Percentiles rank a stretch among this genome's conserved stretches.
Evolutionary conservation across 129 eudicot species (phyloP).

Genomic region (Arctium minus): DNA sequence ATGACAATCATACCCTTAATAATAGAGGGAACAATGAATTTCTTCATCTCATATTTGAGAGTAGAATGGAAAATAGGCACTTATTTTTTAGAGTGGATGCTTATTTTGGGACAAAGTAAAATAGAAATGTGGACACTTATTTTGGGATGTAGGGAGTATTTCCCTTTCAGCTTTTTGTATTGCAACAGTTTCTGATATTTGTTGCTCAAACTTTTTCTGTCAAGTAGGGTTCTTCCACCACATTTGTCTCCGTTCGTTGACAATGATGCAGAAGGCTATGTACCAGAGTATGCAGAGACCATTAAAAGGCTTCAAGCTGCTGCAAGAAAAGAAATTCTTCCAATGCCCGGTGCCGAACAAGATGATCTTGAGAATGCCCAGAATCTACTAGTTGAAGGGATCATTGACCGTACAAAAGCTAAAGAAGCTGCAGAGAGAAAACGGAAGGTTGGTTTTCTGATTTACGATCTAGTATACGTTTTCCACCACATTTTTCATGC

Average conservation of each 20-base stretch:
- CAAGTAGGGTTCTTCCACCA: conserved; percentile 72
- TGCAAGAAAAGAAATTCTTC: conserved; percentile 75
- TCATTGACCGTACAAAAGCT: conserved; percentile 66
- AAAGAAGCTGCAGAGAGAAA: conserved; percentile 71
- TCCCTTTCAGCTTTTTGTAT: too few relatives aligned
- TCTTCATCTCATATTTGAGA: too few relatives aligned
- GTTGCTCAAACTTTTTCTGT: neutral
- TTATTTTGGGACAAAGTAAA: too few relatives aligned
- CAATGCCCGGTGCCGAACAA: conserved; percentile 74
- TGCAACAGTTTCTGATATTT: too few relatives aligned
- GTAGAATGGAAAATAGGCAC: too few relatives aligned
- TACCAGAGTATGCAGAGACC: conserved; percentile 86
- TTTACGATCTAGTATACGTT: neutral
- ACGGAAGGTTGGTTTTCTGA: conserved; percentile 38
- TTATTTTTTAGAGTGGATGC: too few relatives aligned
- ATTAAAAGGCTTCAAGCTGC: conserved; percentile 85
- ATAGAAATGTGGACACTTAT: too few relatives aligned
- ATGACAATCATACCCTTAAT: too few relatives aligned
- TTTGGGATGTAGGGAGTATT: too few relatives aligned
- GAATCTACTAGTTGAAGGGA: conserved; percentile 51
- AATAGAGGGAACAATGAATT: too few relatives aligned
- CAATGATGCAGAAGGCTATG: conserved; percentile 81
- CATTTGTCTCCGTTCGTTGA: conserved; percentile 95
- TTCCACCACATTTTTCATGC: neutral
- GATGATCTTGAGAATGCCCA: conserved; percentile 75